Conservation (phyloP, 2,329 filamentous ascomycete species). For the Didymella sp. region DNA sequence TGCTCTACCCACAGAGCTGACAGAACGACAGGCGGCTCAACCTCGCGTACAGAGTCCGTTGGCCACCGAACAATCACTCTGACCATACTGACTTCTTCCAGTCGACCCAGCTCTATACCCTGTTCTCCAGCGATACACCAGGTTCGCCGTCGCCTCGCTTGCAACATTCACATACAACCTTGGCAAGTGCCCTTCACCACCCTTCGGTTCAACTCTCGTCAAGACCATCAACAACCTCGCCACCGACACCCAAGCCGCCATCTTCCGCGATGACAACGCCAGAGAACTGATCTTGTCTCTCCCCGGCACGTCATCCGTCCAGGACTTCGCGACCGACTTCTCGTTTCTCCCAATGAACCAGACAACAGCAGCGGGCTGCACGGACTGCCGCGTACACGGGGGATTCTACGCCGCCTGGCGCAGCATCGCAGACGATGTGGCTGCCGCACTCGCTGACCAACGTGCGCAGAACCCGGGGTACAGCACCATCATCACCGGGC, state of each 20-base stretch:
- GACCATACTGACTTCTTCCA: neutral
- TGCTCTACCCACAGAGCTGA: constrained; percentile 14
- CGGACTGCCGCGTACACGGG: constrained; percentile 60
- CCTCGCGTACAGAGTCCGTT: constrained; percentile 10
- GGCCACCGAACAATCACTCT: neutral
- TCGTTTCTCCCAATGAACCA: constrained; percentile 19
- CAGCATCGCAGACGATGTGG: constrained; percentile 55
- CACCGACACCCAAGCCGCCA: constrained; percentile 22
- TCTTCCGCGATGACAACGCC: constrained; percentile 22
- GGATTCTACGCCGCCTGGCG: constrained; percentile 66
- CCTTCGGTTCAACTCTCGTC: constrained; percentile 22
- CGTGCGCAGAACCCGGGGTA: constrained; percentile 57
- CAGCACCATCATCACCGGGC: constrained; percentile 64
- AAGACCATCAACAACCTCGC: constrained; percentile 12
- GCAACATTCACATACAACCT: constrained; percentile 24
- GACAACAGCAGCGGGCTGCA: constrained; percentile 27
- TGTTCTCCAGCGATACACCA: constrained; percentile 23
- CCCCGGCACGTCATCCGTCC: constrained; percentile 18
- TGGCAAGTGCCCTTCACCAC: constrained; percentile 21
- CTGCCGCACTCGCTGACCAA: constrained; percentile 55
- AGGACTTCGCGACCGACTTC: constrained; percentile 25
- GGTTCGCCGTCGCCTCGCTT: constrained; percentile 24
- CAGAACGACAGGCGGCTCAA: constrained; percentile 6
- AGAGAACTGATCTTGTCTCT: constrained; percentile 25
- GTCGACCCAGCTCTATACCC: constrained; percentile 20